Evolutionary conservation across 331 rosid species (phyloP), one percentile per base, ranked within the genome.

Genomic region (Dryas integrifolia): DNA sequence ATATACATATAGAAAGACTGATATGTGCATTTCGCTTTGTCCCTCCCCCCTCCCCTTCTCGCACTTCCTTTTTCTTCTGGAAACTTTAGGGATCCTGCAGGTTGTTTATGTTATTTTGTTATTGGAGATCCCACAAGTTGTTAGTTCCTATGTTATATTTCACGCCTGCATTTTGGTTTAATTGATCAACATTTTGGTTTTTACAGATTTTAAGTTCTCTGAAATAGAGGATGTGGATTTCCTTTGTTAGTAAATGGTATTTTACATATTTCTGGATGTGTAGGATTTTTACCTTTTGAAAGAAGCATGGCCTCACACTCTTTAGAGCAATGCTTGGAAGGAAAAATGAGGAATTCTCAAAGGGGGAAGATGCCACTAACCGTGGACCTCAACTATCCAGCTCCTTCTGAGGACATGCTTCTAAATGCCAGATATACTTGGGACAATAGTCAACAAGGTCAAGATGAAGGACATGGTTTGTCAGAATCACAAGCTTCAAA

Each of bases 361-460:
- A 73, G 66, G 71, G 83, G 83, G 16, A 59, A 74, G 67, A 68
- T 62, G 79, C 57, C 76, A 9, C 51, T 79, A 16, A 72, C 50
- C 21, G 55, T 79, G 78, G 83, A 79, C 73, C 79, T 79, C 18
- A 79, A 79, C 55, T 49, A 67, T 56, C 83, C 83, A 44, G 75
- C 67, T 45, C 83, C 83, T 16, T 64, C 18, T 67, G 58, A 64
- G 50, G 62, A 51, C 47, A 0, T 30, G 82, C 35, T 9, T 79
- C 26, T 40, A 49, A 53, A 66, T 79, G 63, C 74, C 43, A 58
- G 52, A 72, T 21, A 15, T 57, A 41, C 65, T 58, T 71, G 66
- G 75, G 30, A 7, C 56, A 57, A 24, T 71, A 57, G 16, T 11
- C 75, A 71, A 24, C 75, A 57, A 71, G 56, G 55, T 44, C 57